These are phyloP conservation scores for Delonix regia DNA, from an alignment of 306 rosid genomes.

Conservation along the genomic window DNA sequence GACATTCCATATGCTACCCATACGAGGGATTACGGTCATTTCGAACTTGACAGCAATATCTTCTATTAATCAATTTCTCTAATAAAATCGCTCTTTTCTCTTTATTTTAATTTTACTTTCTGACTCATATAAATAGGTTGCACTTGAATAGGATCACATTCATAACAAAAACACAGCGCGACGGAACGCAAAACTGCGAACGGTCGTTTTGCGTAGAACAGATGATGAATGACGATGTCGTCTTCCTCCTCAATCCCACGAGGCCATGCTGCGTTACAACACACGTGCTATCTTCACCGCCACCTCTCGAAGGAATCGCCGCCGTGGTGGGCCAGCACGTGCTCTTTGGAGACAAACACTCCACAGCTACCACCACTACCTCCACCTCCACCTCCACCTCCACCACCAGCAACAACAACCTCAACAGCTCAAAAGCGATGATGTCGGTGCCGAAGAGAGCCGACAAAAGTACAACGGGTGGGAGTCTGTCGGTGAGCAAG, in stretches of 20 bases:
- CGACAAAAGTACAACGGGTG: background rate
- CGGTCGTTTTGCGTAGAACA: background rate
- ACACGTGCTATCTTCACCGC: constrained; percentile 25
- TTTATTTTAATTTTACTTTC: background rate
- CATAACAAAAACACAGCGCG: too few species aligned
- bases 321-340: constrained; percentile 67
- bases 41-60: constrained; percentile 59
- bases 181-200: too few species aligned
- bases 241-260: constrained; percentile 16
- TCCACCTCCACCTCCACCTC: too few species aligned
- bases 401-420: background rate
- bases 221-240: constrained; percentile 10
- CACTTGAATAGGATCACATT: background rate
- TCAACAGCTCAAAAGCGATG: background rate
- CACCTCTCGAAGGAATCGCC: constrained; percentile 65
- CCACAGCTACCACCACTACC: background rate
- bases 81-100: constrained; percentile 8
- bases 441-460: background rate
- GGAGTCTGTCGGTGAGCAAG: constrained; percentile 38
- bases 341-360: constrained; percentile 44
- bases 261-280: background rate
- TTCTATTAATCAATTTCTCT: constrained; percentile 2
- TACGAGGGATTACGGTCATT: constrained; percentile 55
- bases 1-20: constrained; percentile 5
- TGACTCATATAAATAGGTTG: background rate